phyloP scores from a whole-genome alignment of 257 asterid species.

The Solanum pennellii region DNA sequence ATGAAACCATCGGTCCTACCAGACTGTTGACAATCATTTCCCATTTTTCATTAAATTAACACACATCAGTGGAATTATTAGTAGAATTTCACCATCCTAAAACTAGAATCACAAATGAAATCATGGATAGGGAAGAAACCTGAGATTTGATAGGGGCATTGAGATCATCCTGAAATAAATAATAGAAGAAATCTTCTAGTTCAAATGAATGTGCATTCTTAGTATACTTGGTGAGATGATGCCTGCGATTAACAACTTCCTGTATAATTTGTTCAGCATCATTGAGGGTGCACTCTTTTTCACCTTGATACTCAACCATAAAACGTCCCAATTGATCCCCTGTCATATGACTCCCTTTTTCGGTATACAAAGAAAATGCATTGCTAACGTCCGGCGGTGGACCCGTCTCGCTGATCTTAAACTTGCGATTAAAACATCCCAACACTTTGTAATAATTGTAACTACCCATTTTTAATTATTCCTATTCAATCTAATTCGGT shows the following conservation, averaged over 20 bases:
- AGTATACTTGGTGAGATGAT: conserved; percentile 24
- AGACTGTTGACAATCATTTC: background rate
- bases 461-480: conserved; percentile 44
- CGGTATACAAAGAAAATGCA: conserved; percentile 57
- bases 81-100: background rate
- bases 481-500: background rate
- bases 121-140: conserved; percentile 18
- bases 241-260: conserved; percentile 36
- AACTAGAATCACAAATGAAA: background rate
- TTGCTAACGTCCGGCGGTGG: conserved; percentile 88
- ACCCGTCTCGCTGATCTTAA: conserved; percentile 75
- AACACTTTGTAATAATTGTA: conserved; percentile 90
- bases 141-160: conserved; percentile 61
- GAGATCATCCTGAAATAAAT: conserved; percentile 69
- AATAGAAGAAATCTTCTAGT: conserved; percentile 78
- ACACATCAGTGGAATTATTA: background rate
- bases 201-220: conserved; percentile 18
- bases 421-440: conserved; percentile 84
- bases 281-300: conserved; percentile 26
- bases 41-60: background rate
- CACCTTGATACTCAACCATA: conserved; percentile 58
- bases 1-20: background rate
- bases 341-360: conserved; percentile 40
- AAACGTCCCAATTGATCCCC: conserved; percentile 57
- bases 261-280: conserved; percentile 57